Evolutionary conservation across 2,329 filamentous ascomycete genomes (phyloP), one percentile per base, ranked within the genome.

Genomic region (Capronia coronata): DNA sequence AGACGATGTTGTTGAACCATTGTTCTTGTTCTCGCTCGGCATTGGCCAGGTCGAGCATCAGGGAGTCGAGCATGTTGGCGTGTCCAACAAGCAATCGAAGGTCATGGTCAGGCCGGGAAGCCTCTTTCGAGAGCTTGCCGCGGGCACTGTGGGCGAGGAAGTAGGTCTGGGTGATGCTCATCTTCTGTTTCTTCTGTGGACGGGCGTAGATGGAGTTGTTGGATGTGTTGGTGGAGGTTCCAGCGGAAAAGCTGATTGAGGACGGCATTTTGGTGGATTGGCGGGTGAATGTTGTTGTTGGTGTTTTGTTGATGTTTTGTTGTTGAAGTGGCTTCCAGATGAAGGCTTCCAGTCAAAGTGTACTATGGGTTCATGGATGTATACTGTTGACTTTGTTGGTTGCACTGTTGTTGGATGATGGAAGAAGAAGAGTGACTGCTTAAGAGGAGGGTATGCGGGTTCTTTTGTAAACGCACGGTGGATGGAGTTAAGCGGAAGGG

Each of bases 81-180:
- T 98, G 93, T 64, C 91, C 93, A 63, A 98, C 93, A 54, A 98
- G 85, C 39, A 94, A 82, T 66, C 91, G 84, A 57, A 98, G 86
- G 76, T 97, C 83, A 78, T 97, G 93, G 68, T 97, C 91, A 63
- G 87, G 77, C 64, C 85, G 84, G 70, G 83, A 82, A 75, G 93
- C 93, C 75, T 97, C 91, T 58, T 79, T 80, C 59, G 89, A 89
- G 66, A 98, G 89, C 88, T 98, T 98, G 63, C 84, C 85, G 69
- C 93, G 83, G 67, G 93, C 93, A 72, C 90, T 91, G 78, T 95
- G 90, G 68, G 93, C 93, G 64, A 97, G 85, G 76, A 88, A 95
- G 84, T 97, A 98, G 55, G 91, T 97, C 74, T 96, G 89, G 22
- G 91, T 94, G 75, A 97, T 85, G 68, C 86, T 94, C 93, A 97